Evolutionary conservation across 1,284 basidiomycete genomes (phyloP).

Genomic region (Fomes fomentarius): DNA sequence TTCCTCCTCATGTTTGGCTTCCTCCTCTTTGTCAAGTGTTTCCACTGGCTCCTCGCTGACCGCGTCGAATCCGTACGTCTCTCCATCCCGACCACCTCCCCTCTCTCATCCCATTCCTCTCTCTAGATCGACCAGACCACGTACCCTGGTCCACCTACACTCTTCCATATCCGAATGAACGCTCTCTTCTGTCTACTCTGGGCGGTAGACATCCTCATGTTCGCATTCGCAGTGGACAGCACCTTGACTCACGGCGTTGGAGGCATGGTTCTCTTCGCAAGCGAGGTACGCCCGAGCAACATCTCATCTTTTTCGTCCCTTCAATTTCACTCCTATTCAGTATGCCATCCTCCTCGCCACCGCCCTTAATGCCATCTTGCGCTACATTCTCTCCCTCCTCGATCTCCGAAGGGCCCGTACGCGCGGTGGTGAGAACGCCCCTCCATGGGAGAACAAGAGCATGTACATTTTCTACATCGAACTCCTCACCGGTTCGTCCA

Average conservation of each 20-base stretch:
- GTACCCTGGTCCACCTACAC: conserved; percentile 78
- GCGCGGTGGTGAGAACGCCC: conserved; percentile 84
- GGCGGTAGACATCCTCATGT: conserved; percentile 73
- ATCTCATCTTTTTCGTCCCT: neutral
- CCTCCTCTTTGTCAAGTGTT: conserved; percentile 93
- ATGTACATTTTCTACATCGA: conserved; percentile 98
- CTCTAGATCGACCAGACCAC: conserved; percentile 94
- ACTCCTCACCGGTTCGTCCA: conserved; percentile 73
- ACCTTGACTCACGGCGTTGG: conserved; percentile 82
- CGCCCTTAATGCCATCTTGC: conserved; percentile 76
- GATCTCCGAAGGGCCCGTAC: conserved; percentile 79
- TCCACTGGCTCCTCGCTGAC: conserved; percentile 96
- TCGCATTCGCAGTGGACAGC: conserved; percentile 77
- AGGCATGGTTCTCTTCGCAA: conserved; percentile 92
- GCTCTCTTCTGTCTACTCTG: conserved; percentile 73
- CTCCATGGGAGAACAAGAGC: conserved; percentile 97
- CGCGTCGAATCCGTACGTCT: conserved; percentile 92
- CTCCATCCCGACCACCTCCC: neutral
- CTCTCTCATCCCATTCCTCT: neutral
- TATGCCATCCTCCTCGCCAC: conserved; percentile 91
- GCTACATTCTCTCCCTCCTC: conserved; percentile 85
- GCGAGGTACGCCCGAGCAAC: conserved; percentile 67
- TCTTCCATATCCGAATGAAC: conserved; percentile 87
- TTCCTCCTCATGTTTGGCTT: conserved; percentile 94
- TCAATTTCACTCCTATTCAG: conserved; percentile 39